Percentiles rank a stretch among this genome's conserved stretches.
Conservation (phyloP, 2,329 filamentous ascomycete genomes). For the Delphinella strobiligena region DNA sequence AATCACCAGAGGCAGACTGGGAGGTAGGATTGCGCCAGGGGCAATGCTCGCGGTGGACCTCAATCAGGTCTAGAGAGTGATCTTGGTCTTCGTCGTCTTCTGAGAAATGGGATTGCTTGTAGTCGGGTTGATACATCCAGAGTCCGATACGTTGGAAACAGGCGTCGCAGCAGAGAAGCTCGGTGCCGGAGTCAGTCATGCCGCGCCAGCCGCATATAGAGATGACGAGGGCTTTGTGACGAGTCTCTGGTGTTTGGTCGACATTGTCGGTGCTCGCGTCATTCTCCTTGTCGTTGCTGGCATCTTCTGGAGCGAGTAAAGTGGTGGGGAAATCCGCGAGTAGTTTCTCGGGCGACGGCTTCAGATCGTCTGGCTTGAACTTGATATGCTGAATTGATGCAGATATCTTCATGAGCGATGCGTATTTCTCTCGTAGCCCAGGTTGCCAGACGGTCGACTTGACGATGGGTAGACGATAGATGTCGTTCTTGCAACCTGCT, state of each 20-base stretch:
- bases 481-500: constrained; percentile 70
- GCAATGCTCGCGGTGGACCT: constrained; percentile 25
- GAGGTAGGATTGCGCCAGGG: constrained; percentile 23
- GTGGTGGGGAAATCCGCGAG: constrained; percentile 17
- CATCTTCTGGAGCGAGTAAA: constrained; percentile 12
- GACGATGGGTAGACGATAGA: constrained; percentile 45
- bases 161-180: constrained; percentile 67
- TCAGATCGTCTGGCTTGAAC: constrained; percentile 11
- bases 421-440: constrained; percentile 18
- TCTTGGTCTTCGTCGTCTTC: constrained; percentile 29
- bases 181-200: constrained; percentile 49
- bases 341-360: constrained; percentile 13
- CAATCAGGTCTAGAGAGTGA: constrained; percentile 18
- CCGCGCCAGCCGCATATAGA: constrained; percentile 38
- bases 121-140: constrained; percentile 75
- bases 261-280: neutral
- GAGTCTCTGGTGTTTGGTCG: neutral
- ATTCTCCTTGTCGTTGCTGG: neutral
- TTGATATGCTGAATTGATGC: constrained; percentile 13
- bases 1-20: constrained; percentile 21
- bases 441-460: constrained; percentile 23
- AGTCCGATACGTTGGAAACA: constrained; percentile 82
- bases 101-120: constrained; percentile 21
- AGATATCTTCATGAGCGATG: constrained; percentile 15
- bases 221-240: constrained; percentile 18